Evolutionary conservation across 192 early-diverging fungal genomes (phyloP).

Genomic region (Geosiphon pyriformis): DNA sequence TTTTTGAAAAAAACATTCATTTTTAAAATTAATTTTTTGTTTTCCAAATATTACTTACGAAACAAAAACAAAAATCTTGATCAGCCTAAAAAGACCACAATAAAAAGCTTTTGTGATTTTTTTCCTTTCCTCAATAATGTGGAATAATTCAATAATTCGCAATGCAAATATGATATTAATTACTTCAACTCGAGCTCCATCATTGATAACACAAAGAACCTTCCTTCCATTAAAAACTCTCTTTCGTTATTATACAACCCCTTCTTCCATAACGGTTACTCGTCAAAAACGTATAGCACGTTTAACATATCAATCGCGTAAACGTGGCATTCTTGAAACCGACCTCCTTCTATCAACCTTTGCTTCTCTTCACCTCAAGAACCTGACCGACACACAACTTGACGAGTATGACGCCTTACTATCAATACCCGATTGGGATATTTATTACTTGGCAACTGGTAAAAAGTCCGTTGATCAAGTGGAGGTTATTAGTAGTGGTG

Average conservation of each 20-base stretch:
- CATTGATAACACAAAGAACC: not conserved
- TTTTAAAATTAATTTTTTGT: too few relatives aligned
- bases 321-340: constrained; percentile 91
- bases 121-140: too few relatives aligned
- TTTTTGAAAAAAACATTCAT: too few relatives aligned
- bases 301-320: constrained; percentile 80
- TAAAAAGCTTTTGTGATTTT: too few relatives aligned
- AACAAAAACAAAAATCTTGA: too few relatives aligned
- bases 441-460: constrained; percentile 85
- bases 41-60: too few relatives aligned
- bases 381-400: constrained; percentile 53
- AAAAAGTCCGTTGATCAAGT: constrained; percentile 40
- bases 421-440: constrained; percentile 93
- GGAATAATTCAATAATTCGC: too few relatives aligned
- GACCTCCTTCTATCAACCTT: constrained; percentile 90
- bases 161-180: not conserved
- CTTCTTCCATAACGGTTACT: not conserved
- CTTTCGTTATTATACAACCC: not conserved
- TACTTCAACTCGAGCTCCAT: not conserved
- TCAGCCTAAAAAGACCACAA: too few relatives aligned
- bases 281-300: constrained; percentile 63
- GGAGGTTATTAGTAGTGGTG: not conserved
- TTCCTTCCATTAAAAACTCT: not conserved
- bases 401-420: constrained; percentile 75
- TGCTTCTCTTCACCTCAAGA: constrained; percentile 57